phyloP scores from a whole-genome alignment of 768 basidiomycete genomes.

The Podaxis pistillaris region DNA sequence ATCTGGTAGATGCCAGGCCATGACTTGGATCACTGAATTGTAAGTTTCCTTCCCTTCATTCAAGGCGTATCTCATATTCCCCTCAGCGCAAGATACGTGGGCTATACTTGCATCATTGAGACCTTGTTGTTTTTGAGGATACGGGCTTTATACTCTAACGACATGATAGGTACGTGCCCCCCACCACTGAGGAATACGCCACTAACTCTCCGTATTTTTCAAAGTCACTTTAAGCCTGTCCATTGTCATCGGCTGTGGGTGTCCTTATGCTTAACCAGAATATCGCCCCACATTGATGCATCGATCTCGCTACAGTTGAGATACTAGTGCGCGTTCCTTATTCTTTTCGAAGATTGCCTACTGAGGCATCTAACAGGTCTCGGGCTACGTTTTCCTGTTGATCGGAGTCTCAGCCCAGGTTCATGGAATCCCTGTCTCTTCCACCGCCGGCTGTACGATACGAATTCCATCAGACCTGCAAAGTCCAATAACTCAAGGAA shows the following conservation, averaged over 20 bases:
- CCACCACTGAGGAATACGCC: not conserved
- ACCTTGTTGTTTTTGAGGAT: not conserved
- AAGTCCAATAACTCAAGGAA: not conserved
- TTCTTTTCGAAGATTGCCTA: not conserved
- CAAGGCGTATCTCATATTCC: not conserved
- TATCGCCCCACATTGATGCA: not conserved
- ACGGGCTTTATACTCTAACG: not conserved
- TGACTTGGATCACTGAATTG: not conserved
- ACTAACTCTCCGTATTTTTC: not conserved
- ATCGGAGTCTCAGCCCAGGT: not conserved
- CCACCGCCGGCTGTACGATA: not conserved
- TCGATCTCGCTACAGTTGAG: not conserved
- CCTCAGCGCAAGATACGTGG: not conserved
- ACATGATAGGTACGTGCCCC: not conserved
- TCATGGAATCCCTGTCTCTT: not conserved
- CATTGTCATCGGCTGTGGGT: not conserved
- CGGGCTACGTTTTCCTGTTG: not conserved
- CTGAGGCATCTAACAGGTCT: not conserved
- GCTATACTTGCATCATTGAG: not conserved
- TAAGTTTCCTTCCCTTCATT: not conserved
- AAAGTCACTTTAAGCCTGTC: not conserved
- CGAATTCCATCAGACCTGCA: not conserved
- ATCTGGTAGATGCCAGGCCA: not conserved
- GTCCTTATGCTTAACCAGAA: too few relatives aligned
- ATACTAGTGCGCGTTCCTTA: not conserved